phyloP scores from a whole-genome alignment of 2,329 filamentous ascomycete genomes.

The Xylaria sp. region DNA sequence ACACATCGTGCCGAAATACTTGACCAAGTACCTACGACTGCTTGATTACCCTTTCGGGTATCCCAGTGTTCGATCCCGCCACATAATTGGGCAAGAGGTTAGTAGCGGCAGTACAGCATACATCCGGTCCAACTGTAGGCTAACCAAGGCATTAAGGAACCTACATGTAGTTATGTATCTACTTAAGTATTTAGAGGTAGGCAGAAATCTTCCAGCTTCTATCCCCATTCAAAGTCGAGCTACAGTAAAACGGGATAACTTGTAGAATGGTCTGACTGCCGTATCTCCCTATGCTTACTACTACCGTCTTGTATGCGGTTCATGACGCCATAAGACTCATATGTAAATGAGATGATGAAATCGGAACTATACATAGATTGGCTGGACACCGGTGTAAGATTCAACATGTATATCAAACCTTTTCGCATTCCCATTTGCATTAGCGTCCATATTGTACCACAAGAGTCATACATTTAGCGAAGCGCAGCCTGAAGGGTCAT shows the following conservation, averaged over 20 bases:
- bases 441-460: slow-evolving; percentile 18
- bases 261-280: background rate
- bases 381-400: background rate
- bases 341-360: slow-evolving; percentile 20
- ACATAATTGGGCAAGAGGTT: slow-evolving; percentile 25
- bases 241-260: background rate
- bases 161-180: background rate
- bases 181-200: background rate
- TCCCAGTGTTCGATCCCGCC: background rate
- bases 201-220: background rate
- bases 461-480: slow-evolving; percentile 3
- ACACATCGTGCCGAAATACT: background rate
- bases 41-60: slow-evolving; percentile 31
- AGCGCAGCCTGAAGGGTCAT: slow-evolving; percentile 9
- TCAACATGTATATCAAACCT: background rate
- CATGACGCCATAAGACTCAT: slow-evolving; percentile 29
- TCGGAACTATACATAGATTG: background rate
- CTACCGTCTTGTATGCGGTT: background rate
- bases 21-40: slow-evolving; percentile 6
- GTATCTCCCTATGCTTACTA: slow-evolving; percentile 8
- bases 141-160: no score
- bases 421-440: slow-evolving; percentile 6
- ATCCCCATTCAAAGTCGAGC: background rate
- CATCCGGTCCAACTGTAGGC: background rate
- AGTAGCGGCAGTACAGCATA: background rate